These are phyloP conservation scores for Calycina marina DNA, from an alignment of 2,329 filamentous ascomycete species.

Conservation along the genomic window DNA sequence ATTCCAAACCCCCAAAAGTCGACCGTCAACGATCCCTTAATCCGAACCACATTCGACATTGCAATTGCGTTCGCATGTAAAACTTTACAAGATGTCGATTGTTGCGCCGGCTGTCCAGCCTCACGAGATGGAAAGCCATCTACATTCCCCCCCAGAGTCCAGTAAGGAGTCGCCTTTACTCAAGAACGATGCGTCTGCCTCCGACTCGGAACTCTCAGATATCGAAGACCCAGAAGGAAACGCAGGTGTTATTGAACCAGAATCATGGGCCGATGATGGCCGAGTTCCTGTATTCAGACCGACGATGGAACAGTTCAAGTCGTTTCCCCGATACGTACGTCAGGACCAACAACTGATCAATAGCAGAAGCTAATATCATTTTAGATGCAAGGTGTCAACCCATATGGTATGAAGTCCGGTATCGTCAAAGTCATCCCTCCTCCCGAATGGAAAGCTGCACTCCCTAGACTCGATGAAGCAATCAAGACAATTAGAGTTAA, in stretches of 20 bases:
- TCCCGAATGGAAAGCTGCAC: conserved; percentile 75
- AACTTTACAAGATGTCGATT: background rate
- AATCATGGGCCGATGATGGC: conserved; percentile 69
- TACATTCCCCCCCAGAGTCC: conserved; percentile 50
- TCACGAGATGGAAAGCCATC: conserved; percentile 15
- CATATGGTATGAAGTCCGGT: conserved; percentile 92
- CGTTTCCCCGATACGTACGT: conserved; percentile 79
- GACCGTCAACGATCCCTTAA: background rate
- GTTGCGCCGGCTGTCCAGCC: conserved; percentile 11
- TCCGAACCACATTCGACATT: background rate
- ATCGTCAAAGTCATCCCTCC: conserved; percentile 95
- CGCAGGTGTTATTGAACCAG: conserved; percentile 66
- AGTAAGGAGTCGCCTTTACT: conserved; percentile 32
- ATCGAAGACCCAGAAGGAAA: conserved; percentile 41
- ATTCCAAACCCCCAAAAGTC: background rate
- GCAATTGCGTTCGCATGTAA: background rate
- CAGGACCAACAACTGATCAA: too few relatives aligned
- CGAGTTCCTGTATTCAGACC: conserved; percentile 90
- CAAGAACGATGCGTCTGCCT: conserved; percentile 42
- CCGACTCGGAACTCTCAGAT: conserved; percentile 51
- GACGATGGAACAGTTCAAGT: conserved; percentile 86
- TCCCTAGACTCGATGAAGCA: conserved; percentile 66
- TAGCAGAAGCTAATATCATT: conserved; percentile 9
- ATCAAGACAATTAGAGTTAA: conserved; percentile 88
- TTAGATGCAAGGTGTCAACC: conserved; percentile 66